These are phyloP conservation scores for Cladophialophora yegresii DNA, from an alignment of 2,329 filamentous ascomycete genomes.

Conservation along the genomic window DNA sequence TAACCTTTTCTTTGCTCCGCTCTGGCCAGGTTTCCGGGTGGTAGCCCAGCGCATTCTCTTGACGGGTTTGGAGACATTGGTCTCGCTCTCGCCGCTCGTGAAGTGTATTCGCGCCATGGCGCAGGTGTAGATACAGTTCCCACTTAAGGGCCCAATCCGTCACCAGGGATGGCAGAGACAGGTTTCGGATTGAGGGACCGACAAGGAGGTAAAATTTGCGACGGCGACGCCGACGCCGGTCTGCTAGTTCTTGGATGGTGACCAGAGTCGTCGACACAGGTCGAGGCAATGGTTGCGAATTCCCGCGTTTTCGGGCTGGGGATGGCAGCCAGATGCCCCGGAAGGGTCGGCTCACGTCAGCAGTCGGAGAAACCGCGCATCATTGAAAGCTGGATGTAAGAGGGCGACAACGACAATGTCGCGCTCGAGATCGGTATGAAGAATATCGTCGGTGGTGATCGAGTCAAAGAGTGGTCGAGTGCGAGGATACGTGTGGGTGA, in stretches of 20 bases:
- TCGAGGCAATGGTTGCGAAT: neutral
- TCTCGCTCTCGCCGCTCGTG: conserved; percentile 46
- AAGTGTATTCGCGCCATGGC: conserved; percentile 35
- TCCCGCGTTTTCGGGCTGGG: conserved; percentile 21
- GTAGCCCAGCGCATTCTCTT: conserved; percentile 95
- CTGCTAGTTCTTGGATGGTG: conserved; percentile 7
- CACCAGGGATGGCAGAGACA: neutral
- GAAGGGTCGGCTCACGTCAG: conserved; percentile 36
- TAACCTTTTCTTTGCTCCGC: conserved; percentile 74
- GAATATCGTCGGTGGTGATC: neutral
- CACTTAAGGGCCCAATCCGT: conserved; percentile 8
- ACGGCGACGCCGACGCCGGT: neutral
- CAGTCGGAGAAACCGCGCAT: conserved; percentile 28
- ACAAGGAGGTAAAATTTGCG: neutral
- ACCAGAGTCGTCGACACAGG: conserved; percentile 15
- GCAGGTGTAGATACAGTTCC: neutral
- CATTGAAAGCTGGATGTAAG: conserved; percentile 14
- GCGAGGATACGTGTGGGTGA: neutral
- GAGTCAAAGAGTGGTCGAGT: conserved; percentile 8
- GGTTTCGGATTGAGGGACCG: conserved; percentile 1
- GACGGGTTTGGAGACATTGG: conserved; percentile 61
- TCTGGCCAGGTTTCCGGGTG: conserved; percentile 76
- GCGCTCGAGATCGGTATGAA: conserved; percentile 7
- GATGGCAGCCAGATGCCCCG: conserved; percentile 14
- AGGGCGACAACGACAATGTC: conserved; percentile 20